These are phyloP conservation scores for Aquilaria yunnanensis DNA, from an alignment of 345 rosid genomes.

Conservation along the genomic window DNA sequence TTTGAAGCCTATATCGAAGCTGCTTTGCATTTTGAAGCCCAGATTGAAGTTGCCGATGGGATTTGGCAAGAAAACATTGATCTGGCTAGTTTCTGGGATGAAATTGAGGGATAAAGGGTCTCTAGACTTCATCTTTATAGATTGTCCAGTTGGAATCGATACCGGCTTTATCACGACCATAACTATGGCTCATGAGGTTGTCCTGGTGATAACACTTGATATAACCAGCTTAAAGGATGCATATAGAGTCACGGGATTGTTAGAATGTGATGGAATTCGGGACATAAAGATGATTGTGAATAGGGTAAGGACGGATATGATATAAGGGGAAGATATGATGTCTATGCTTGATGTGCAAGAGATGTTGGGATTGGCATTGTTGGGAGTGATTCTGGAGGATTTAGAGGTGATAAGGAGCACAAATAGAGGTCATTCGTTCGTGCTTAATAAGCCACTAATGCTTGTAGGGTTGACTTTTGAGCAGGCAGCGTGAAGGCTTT, in stretches of 20 bases:
- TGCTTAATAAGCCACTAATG: constrained; percentile 75
- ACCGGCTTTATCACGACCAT: constrained; percentile 88
- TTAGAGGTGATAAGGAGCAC: constrained; percentile 84
- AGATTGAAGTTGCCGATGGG: constrained; percentile 17
- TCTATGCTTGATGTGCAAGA: constrained; percentile 29
- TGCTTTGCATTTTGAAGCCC: constrained; percentile 80
- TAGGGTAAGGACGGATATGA: constrained; percentile 82
- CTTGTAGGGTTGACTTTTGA: constrained; percentile 84
- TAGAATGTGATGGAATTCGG: constrained; percentile 80
- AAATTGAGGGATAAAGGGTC: constrained; percentile 57
- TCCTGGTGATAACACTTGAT: constrained; percentile 73
- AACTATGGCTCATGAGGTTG: constrained; percentile 78
- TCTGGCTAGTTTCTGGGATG: constrained; percentile 71
- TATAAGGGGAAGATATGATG: constrained; percentile 93
- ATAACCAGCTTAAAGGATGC: constrained; percentile 78
- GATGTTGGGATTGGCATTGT: too few species aligned
- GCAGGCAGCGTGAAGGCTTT: constrained; percentile 90
- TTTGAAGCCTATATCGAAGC: constrained; percentile 6
- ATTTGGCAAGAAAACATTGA: constrained; percentile 85
- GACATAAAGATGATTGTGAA: constrained; percentile 90
- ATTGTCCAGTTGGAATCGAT: constrained; percentile 89
- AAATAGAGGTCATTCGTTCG: constrained; percentile 73
- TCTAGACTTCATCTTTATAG: constrained; percentile 70
- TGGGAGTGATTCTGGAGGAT: constrained; percentile 23
- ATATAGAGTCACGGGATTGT: constrained; percentile 66